Evolutionary conservation across 1,284 basidiomycete genomes (phyloP).

Genomic region (Ustilago shanxiensis): DNA sequence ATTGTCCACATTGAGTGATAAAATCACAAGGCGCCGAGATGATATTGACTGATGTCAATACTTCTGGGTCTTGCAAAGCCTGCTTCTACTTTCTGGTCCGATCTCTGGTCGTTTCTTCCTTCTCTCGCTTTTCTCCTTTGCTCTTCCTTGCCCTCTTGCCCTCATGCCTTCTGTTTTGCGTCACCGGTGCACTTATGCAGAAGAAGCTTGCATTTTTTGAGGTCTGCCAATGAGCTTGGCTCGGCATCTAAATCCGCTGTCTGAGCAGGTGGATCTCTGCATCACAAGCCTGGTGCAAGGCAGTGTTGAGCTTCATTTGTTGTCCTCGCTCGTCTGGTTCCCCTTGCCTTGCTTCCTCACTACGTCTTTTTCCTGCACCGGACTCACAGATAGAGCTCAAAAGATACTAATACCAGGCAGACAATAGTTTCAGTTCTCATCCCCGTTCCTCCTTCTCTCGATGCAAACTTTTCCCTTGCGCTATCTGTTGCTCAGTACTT

Average conservation of each 20-base stretch:
- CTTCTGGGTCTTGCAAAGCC: neutral
- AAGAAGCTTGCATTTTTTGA: neutral
- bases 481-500: neutral
- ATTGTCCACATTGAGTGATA: neutral
- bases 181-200: neutral
- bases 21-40: neutral
- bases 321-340: neutral
- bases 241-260: conserved; percentile 9
- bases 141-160: neutral
- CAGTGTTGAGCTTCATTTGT: conserved; percentile 32
- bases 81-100: neutral
- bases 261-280: neutral
- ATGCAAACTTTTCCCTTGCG: neutral
- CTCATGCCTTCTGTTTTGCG: neutral
- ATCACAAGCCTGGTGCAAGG: neutral
- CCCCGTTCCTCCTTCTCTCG: neutral
- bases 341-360: neutral
- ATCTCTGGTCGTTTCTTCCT: neutral
- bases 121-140: neutral
- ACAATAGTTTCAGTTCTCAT: conserved; percentile 1
- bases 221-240: neutral
- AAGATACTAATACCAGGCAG: conserved; percentile 28
- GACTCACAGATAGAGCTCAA: neutral
- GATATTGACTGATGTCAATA: neutral
- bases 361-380: neutral